Evolutionary conservation across 1,284 basidiomycete genomes (phyloP), one percentile per base, ranked within the genome.

Genomic region (Leccinum insolens): DNA sequence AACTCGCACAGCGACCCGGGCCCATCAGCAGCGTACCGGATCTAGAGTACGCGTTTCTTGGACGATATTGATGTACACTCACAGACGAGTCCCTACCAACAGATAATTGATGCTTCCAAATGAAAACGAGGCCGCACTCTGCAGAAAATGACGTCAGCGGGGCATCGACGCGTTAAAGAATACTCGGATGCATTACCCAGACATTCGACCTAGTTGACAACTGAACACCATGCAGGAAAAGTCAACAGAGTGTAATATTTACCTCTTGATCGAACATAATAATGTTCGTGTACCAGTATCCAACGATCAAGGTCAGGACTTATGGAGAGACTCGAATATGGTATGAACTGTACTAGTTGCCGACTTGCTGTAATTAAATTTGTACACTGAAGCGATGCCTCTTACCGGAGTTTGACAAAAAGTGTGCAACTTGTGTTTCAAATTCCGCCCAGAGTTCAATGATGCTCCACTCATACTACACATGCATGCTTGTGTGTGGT

Each of bases 11-110:
- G 66, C 46, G 9, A 68, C 8, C 34, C 8, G 8, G 7, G 57
- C 25, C 3, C 11, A 63, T 71, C 39, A n/a, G 28, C 71, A 7
- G 63, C 34, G 15, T 71, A 71, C 17, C 71, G 69, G 28, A 71
- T 69, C 71, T 71, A n/a, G 25, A 17, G 3, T 17, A 8, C 17
- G 2, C 7, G 17, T n/a, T 62, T 15, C 41, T 22, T 14, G 12
- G 12, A 37, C 37, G 4, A 8, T 17, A 25, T 22, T n/a, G 46
- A 49, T n/a, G n/a, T n/a, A 12, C 15, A 11, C 17, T 61, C 61
- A 41, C 25, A 22, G 39, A 62, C 61, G 17, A n/a, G 46, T n/a
- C 9, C 46, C 4, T 28, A 62, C 61, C 17, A 62, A 25, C 9
- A 61, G 11, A 25, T 41, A 28, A 3, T n/a, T 44, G 60, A 61